A percentile compares a stretch with the other conserved stretches of the same genome.
phyloP scores from a whole-genome alignment of 148 eudicot genomes.

The Vaccinium macrocarpon region DNA sequence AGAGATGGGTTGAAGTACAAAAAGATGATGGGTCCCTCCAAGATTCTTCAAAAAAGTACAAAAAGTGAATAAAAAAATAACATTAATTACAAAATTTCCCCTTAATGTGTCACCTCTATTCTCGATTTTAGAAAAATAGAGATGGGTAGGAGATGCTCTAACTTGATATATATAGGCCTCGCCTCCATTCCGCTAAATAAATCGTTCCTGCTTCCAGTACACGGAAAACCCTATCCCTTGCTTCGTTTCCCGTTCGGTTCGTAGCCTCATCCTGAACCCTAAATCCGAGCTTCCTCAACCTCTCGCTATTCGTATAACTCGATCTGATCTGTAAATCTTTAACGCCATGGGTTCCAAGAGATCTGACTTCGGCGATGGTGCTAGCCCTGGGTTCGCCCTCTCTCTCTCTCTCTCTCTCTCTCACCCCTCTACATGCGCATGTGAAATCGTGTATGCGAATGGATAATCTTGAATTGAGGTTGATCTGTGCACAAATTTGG shows the following conservation, averaged over 20 bases:
- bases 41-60: too few relatives aligned
- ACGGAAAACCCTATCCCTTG: background rate
- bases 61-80: too few relatives aligned
- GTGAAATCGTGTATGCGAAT: too few relatives aligned
- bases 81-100: too few relatives aligned
- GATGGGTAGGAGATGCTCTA: too few relatives aligned
- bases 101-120: too few relatives aligned
- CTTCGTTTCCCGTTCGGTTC: background rate
- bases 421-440: background rate
- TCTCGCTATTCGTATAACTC: background rate
- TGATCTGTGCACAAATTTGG: too few relatives aligned
- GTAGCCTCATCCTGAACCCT: background rate
- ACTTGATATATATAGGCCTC: background rate
- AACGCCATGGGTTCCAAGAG: slow-evolving; percentile 42
- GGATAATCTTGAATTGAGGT: too few relatives aligned
- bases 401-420: slow-evolving; percentile 12
- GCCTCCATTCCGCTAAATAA: background rate
- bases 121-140: too few relatives aligned
- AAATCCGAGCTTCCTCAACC: background rate
- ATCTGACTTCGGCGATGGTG: slow-evolving; percentile 54
- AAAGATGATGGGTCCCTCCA: too few relatives aligned
- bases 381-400: slow-evolving; percentile 63
- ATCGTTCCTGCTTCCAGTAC: too few relatives aligned
- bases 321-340: background rate
- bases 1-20: too few relatives aligned